Percentiles rank a stretch among this genome's conserved stretches.
phyloP scores from a whole-genome alignment of 2,329 filamentous ascomycete species.

The Trichoderma arundinaceum region DNA sequence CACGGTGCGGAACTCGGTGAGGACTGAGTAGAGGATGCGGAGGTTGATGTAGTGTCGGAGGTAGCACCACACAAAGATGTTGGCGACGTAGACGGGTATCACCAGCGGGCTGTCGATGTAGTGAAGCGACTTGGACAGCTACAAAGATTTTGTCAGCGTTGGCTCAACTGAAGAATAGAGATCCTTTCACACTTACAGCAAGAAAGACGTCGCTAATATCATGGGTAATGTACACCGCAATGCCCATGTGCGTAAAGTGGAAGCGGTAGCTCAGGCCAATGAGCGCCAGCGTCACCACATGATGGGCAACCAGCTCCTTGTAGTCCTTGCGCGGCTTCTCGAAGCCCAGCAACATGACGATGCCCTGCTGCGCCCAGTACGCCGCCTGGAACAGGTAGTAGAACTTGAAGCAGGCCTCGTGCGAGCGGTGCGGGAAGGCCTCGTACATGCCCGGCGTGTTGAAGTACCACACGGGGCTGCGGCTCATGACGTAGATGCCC shows the following conservation, averaged over 20 bases:
- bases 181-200: conserved; percentile 55
- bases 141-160: not conserved
- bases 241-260: conserved; percentile 92
- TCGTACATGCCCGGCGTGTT: conserved; percentile 89
- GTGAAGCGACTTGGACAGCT: conserved; percentile 80
- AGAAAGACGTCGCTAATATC: conserved; percentile 95
- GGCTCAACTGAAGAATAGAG: too few species aligned
- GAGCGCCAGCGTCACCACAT: conserved; percentile 82
- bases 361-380: conserved; percentile 92
- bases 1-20: conserved; percentile 74
- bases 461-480: conserved; percentile 90
- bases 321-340: conserved; percentile 95
- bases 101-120: conserved; percentile 80
- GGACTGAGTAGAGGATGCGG: conserved; percentile 72
- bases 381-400: conserved; percentile 92
- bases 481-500: conserved; percentile 86
- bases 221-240: conserved; percentile 92
- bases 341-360: conserved; percentile 81
- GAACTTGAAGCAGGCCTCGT: conserved; percentile 82
- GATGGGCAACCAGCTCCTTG: conserved; percentile 87
- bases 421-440: conserved; percentile 79
- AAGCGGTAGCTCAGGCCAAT: conserved; percentile 89
- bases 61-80: conserved; percentile 85
- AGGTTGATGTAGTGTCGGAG: conserved; percentile 85
- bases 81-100: conserved; percentile 79